Base-by-base conservation (phyloP, 176 grass and related monocot genomes). In the Alloteropsis semialata region DNA sequence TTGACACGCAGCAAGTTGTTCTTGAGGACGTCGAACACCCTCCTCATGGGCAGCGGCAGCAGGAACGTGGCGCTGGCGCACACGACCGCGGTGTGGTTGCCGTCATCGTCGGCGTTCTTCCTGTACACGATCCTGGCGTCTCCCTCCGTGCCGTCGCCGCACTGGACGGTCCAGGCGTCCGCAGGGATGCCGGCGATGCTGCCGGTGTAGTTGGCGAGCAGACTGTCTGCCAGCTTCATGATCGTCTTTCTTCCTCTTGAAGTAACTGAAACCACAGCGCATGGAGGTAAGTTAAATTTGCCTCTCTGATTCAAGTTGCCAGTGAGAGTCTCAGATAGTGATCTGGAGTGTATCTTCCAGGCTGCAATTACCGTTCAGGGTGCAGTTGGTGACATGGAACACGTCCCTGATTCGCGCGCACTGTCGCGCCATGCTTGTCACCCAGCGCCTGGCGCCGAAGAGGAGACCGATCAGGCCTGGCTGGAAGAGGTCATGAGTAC, bases 361-460 rank as follows among this genome's bases (percentile, higher is more conserved):
- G 72, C 53, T 70, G 46, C 22, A 28, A 45, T 86, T 65, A 82
- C 82, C 38, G 51, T 10, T 25, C 12, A 55, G 14, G 32, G 79
- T 43, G 43, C 51, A 75, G 43, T 50, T 78, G 27, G 48, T 81
- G 55, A 71, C 79, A 77, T 78, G 56, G 74, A 64, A 70, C 27
- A 92, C 76, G 22, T 84, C 77, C 33, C 87, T 77, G 25, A 92
- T 5, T 3, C 83, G 81, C 30, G 89, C 85, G n/a, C 70, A 82
- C 53, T 96, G 93, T 30, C 85, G 82, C 15, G 49, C 70, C 65
- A 96, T 80, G 58, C 64, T 82, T 17, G 53, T 36, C 30, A 89
- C 11, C 85, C 76, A 84, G 46, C 90, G 81, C 66, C 80, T 81
- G 41, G 93, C 88, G 22, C 93, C 90, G 33, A 96, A 92, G 24